Evolutionary conservation across 2,329 filamentous ascomycete genomes (phyloP), one percentile per base, ranked within the genome.

Genomic region (Pleurostoma richardsiae): DNA sequence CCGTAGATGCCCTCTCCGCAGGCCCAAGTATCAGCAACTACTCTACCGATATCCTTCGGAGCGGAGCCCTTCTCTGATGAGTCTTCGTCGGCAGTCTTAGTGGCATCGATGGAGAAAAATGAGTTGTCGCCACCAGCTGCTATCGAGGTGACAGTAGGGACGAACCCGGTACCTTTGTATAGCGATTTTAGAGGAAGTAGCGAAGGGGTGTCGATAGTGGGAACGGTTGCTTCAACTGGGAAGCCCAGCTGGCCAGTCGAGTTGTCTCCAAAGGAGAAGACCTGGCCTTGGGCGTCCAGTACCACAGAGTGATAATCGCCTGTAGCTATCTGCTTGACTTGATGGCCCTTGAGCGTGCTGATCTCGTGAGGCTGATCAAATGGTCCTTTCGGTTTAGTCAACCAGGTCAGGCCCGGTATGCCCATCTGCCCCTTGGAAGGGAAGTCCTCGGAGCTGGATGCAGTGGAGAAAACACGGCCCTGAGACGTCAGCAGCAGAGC

Each of bases 231-330:
- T 42, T 82, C 82, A 45, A 79, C 80, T 43, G 89, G 82, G 56
- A 92, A 83, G n/a, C 92, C 92, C 4, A 97, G 76, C 65, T 97
- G 94, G n/a, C 94, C 94, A 40, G 82, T 80, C 0, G 84, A 83
- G 68, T 97, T 97, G 65, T 97, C 91, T 36, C 94, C 94, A 68
- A 95, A 97, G 5, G 83, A 76, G 64, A 94, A 96, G 11, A 94
- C 77, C 11, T 83, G 80, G 11, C 92, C 92, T 44, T 85, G 74
- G 49, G 80, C 79, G 60, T 92, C 88, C 11, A 90, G 75, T 1
- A 83, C 87, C 2, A 95, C 70, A 4, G 90, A 95, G 68, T 99
- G 94, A 54, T 85, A 83, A 60, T 96, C 90, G 28, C 94, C 94
- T 2, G 89, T 73, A 1, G 92, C 91, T 48, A 97, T 85, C 54